Evolutionary conservation across 1,139 yeast genomes (phyloP).

Genomic region (Citeromyces hawaiiensis): DNA sequence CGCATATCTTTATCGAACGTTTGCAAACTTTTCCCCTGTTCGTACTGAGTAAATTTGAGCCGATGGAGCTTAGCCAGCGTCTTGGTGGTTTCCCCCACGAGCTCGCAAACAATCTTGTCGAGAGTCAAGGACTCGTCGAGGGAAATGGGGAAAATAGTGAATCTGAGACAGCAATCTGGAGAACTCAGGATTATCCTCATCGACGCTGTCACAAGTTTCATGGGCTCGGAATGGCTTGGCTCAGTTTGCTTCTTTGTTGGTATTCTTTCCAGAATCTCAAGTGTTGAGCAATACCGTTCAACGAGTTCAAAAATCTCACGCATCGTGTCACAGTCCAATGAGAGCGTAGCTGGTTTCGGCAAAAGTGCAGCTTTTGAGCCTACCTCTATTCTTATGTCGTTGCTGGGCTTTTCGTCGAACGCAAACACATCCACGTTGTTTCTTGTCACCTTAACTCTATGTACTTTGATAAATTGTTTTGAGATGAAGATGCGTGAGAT

Average conservation of each 20-base stretch:
- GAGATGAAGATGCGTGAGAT: background rate
- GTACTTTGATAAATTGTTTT: background rate
- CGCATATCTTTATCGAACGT: conserved; percentile 2
- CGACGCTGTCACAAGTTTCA: conserved; percentile 9
- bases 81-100: background rate
- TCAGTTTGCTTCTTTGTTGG: background rate
- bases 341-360: background rate
- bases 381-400: background rate
- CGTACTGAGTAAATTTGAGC: background rate
- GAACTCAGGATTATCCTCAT: conserved; percentile 7
- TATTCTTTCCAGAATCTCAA: background rate
- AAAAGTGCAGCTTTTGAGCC: background rate
- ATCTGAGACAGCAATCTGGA: conserved; percentile 4
- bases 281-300: background rate
- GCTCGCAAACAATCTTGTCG: conserved; percentile 1
- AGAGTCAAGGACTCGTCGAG: conserved; percentile 13
- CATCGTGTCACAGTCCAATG: background rate
- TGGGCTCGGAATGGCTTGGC: background rate
- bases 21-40: background rate
- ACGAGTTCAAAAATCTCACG: background rate
- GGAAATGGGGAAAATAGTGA: conserved; percentile 23
- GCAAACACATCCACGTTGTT: background rate
- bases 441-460: background rate
- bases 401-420: background rate
- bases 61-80: background rate